Evolutionary conservation across 768 basidiomycete species (phyloP).

Genomic region (Dioszegia aurantiaca): DNA sequence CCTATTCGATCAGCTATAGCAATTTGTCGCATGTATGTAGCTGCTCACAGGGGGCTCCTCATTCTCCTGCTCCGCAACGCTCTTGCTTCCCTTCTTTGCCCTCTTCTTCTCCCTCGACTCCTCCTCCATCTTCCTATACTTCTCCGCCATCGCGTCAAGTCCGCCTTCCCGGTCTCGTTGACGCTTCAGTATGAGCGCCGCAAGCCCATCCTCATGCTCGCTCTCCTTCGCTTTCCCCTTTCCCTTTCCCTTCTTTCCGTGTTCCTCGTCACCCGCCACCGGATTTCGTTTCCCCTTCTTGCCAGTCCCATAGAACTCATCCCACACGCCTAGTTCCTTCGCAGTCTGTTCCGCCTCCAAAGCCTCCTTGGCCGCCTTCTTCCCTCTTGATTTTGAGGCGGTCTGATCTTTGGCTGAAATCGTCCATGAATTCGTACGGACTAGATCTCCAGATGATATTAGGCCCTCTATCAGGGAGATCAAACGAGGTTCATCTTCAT

Average conservation of each 20-base stretch:
- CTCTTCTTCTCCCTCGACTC: constrained; percentile 43
- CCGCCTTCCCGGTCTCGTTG: constrained; percentile 63
- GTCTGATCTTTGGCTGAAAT: constrained; percentile 74
- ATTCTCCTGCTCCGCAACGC: constrained; percentile 55
- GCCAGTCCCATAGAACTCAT: constrained; percentile 62
- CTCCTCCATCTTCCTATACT: constrained; percentile 52
- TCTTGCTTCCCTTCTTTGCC: constrained; percentile 45
- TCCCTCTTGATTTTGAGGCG: constrained; percentile 68
- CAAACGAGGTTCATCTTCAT: constrained; percentile 82
- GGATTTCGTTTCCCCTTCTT: constrained; percentile 74
- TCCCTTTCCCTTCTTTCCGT: too few species aligned
- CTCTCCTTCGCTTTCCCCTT: constrained; percentile 43
- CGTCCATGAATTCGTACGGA: constrained; percentile 60
- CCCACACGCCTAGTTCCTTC: constrained; percentile 87
- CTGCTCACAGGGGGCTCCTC: constrained; percentile 50
- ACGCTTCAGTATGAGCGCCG: constrained; percentile 76
- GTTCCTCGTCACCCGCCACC: constrained; percentile 61
- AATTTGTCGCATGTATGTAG: background rate
- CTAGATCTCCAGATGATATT: constrained; percentile 64
- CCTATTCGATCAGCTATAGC: constrained; percentile 16
- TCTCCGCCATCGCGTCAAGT: constrained; percentile 59
- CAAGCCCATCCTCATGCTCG: constrained; percentile 56
- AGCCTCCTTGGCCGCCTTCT: constrained; percentile 73
- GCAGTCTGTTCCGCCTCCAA: constrained; percentile 75
- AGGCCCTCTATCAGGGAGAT: constrained; percentile 65